phyloP scores from a whole-genome alignment of 305 asterid species.

The Solanum hybrid region DNA sequence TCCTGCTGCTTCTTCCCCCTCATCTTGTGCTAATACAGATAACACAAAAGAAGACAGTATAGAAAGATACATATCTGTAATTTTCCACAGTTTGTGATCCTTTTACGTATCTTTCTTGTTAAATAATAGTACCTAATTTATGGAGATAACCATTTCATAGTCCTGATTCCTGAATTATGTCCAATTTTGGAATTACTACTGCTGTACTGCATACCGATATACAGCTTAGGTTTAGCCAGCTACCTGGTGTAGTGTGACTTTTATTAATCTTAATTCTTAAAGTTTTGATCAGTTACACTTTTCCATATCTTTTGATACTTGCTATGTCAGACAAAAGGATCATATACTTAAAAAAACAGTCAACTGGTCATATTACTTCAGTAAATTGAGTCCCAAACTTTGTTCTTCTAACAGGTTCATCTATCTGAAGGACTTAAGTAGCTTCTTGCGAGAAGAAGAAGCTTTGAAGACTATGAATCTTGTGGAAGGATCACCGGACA shows the following conservation, averaged over 20 bases:
- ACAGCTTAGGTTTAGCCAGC: background rate
- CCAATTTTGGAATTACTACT: background rate
- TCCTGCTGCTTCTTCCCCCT: background rate
- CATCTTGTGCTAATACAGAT: background rate
- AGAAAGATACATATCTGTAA: background rate
- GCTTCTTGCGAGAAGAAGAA: conserved; percentile 61
- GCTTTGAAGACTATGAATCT: conserved; percentile 41
- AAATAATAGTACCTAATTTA: background rate
- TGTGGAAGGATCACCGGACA: conserved; percentile 66
- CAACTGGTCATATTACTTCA: background rate
- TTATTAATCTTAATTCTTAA: background rate
- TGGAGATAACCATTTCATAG: background rate
- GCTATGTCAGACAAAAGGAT: background rate
- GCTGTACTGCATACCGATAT: background rate
- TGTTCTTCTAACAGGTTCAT: conserved; percentile 41
- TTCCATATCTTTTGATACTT: background rate
- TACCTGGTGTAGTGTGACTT: background rate
- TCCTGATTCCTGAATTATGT: background rate
- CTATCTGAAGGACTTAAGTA: conserved; percentile 48
- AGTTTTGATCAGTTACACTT: background rate
- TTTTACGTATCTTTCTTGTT: background rate
- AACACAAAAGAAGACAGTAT: background rate
- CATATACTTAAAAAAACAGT: background rate
- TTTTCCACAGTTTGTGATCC: background rate
- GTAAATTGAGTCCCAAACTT: background rate